Base-by-base conservation (phyloP, 2,329 filamentous ascomycete species). In the Arthrinium puccinioides region DNA sequence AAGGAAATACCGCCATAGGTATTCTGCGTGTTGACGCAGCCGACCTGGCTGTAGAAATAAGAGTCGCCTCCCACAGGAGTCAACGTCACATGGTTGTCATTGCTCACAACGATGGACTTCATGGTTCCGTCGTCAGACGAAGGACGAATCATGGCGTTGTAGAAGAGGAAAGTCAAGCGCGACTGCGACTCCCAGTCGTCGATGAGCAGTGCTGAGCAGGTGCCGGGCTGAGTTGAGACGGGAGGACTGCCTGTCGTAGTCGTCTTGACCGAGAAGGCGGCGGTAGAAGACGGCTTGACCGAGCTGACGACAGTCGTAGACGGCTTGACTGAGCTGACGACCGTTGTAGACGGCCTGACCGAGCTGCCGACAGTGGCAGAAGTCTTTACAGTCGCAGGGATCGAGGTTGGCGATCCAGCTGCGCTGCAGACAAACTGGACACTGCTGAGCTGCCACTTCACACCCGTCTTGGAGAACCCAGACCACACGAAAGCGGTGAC, bases 161-260 rank as follows among this genome's bases (percentile, higher is more conserved):
- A 79, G 48, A 63, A 72, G 13, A 80, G 56, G 54, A 80, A 80
- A 2, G 71, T 76, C 36, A 79, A 55, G 21, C 75, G 72, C 6
- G 75, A 79, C 51, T 80, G 76, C 8, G 75, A 79, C 37, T 64
- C 64, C 67, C 72, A 80, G 57, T 80, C 76, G 44, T 80, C 76
- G 37, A 79, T 63, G 19, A 75, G 50, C 6, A 73, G 32, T 9
- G 21, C 27, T 6, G 26, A 23, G 5, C 36, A 32, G 18, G 13
- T 32, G 5, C 39, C 21, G 5, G 41, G 20, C 5, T 41, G 14
- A 7, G 32, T 18, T 7, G 29, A 32, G 20, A 33, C 40, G 39
- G 36, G 38, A 23, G 14, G 23, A 10, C 36, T 31, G n/a, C 24
- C 20, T 6, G 36, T 32, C 18, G 44, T 21, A 20, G 38, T 31